Evolutionary conservation across 2,329 filamentous ascomycete genomes (phyloP).

Genomic region (Sporothrix euskadiensis): DNA sequence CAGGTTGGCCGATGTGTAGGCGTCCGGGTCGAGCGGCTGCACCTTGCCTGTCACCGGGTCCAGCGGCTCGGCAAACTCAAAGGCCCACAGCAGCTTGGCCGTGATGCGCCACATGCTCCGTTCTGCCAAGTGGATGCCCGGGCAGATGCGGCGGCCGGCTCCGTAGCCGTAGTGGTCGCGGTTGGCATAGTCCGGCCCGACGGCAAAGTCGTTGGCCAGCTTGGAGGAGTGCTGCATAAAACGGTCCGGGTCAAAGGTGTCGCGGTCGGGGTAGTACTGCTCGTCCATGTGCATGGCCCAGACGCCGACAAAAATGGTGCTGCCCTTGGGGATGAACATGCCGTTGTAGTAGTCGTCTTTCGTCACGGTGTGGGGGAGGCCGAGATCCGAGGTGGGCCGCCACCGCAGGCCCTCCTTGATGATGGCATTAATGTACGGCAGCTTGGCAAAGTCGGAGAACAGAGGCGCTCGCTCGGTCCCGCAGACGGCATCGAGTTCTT

Average conservation of each 20-base stretch:
- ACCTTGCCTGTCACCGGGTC: background rate
- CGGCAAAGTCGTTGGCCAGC: background rate
- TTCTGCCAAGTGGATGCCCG: background rate
- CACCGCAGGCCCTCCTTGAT: background rate
- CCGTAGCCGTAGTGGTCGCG: constrained; percentile 1
- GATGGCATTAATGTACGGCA: background rate
- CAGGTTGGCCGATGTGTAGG: background rate
- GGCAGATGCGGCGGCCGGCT: background rate
- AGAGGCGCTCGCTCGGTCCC: background rate
- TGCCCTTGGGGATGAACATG: constrained; percentile 5
- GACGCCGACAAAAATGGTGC: background rate
- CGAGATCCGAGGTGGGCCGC: background rate
- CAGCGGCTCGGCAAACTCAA: background rate
- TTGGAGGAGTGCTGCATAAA: background rate
- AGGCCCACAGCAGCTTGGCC: background rate
- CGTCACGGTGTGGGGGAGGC: background rate
- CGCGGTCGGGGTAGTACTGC: background rate
- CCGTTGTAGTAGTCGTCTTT: background rate
- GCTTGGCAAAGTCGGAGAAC: background rate
- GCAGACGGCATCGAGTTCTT: background rate
- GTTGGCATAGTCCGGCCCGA: background rate
- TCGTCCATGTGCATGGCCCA: constrained; percentile 5
- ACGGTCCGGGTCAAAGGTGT: background rate
- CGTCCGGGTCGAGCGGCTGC: background rate
- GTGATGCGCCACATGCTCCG: background rate